Percentiles rank a stretch among this genome's conserved stretches.
These are phyloP conservation scores for Botrytis pseudocinerea DNA, from an alignment of 2,329 filamentous ascomycete genomes.

Conservation along the genomic window DNA sequence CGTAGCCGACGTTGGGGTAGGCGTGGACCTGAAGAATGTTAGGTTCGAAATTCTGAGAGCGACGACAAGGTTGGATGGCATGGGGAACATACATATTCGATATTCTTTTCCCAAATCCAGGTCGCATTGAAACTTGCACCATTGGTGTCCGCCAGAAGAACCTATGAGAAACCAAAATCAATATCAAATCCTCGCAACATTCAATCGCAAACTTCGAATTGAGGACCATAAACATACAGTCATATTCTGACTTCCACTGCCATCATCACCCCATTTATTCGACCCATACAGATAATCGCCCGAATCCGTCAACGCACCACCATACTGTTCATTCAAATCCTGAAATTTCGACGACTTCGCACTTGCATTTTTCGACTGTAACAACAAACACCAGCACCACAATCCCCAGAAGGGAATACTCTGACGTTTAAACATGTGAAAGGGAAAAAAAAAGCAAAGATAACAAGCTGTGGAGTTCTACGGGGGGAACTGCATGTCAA, in stretches of 20 bases:
- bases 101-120: constrained; percentile 17
- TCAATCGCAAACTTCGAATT: background rate
- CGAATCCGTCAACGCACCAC: constrained; percentile 15
- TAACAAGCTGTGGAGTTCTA: background rate
- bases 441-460: background rate
- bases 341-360: background rate
- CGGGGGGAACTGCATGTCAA: background rate
- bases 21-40: constrained; percentile 14
- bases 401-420: background rate
- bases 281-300: constrained; percentile 12
- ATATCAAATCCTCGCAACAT: background rate
- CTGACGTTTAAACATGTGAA: constrained; percentile 13
- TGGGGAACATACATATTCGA: constrained; percentile 8
- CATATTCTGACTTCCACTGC: constrained; percentile 22
- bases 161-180: background rate
- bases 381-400: background rate
- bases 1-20: constrained; percentile 19
- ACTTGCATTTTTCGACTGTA: background rate
- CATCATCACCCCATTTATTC: constrained; percentile 24
- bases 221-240: background rate
- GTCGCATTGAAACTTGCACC: constrained; percentile 23
- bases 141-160: constrained; percentile 14
- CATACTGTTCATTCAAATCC: constrained; percentile 6
- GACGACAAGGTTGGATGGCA: background rate
- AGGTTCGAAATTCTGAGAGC: background rate